These are phyloP conservation scores for Tolypocladium amazonense DNA, from an alignment of 2,329 filamentous ascomycete genomes.

Conservation along the genomic window DNA sequence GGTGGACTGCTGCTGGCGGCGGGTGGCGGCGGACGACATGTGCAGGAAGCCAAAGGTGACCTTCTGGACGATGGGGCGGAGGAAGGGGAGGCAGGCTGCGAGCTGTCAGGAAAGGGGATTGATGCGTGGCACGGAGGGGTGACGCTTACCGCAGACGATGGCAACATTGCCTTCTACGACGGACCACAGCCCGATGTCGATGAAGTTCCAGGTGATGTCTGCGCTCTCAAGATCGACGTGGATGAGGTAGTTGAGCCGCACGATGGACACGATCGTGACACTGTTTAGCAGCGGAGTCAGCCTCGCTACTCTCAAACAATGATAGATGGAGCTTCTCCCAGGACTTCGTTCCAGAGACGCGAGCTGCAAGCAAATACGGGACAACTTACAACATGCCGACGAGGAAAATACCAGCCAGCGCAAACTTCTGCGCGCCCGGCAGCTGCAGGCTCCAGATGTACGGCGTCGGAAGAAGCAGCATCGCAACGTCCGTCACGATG, in stretches of 20 bases:
- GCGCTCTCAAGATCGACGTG: slow-evolving; percentile 5
- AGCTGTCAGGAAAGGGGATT: background rate
- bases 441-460: slow-evolving; percentile 16
- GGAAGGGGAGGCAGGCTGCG: slow-evolving; percentile 7
- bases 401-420: slow-evolving; percentile 12
- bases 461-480: slow-evolving; percentile 16
- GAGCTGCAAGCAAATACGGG: background rate
- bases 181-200: slow-evolving; percentile 11
- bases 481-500: slow-evolving; percentile 15
- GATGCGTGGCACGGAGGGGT: background rate
- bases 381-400: slow-evolving; percentile 14
- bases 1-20: slow-evolving; percentile 1
- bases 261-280: slow-evolving; percentile 8
- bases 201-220: slow-evolving; percentile 16
- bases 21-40: slow-evolving; percentile 1
- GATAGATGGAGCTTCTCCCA: background rate
- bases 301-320: background rate
- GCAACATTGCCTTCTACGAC: slow-evolving; percentile 12
- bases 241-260: slow-evolving; percentile 6
- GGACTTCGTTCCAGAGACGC: background rate
- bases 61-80: slow-evolving; percentile 4
- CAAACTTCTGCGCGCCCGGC: slow-evolving; percentile 11
- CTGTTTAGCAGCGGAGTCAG: background rate
- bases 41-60: slow-evolving; percentile 2
- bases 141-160: slow-evolving; percentile 13